Conservation (phyloP, 106 monocot genomes). For the Narthecium ossifragum region DNA sequence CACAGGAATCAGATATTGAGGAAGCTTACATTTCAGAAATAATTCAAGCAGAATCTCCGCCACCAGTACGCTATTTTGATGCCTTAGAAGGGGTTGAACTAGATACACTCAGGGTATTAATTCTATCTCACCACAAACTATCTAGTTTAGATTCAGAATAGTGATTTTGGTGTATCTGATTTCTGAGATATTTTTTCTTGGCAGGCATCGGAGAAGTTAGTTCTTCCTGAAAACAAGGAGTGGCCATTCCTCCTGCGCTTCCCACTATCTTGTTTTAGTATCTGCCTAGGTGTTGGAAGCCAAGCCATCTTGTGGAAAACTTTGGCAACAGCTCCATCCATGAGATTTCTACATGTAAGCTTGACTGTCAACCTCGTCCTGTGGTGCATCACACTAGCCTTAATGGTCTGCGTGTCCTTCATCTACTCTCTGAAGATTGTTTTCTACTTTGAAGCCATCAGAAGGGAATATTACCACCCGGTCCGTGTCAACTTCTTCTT, state of each 20-base stretch:
- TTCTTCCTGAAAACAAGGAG: constrained; percentile 6
- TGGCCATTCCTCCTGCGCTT: constrained; percentile 16
- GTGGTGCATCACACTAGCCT: constrained; percentile 13
- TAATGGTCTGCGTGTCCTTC: constrained; percentile 3
- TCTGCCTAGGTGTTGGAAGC: constrained; percentile 11
- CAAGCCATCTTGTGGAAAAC: constrained; percentile 19
- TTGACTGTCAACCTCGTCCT: constrained; percentile 14
- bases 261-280: constrained; percentile 6
- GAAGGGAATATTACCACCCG: constrained; percentile 21
- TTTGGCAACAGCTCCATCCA: constrained; percentile 1
- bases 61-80: no score
- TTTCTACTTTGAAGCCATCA: constrained; percentile 20
- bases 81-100: no score
- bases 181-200: no score
- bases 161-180: no score
- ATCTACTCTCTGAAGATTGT: constrained; percentile 17
- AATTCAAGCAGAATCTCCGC: no score
- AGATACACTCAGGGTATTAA: no score
- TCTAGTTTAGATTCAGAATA: no score
- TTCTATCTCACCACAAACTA: no score
- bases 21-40: no score
- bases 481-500: constrained; percentile 24
- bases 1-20: no score
- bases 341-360: constrained; percentile 14
- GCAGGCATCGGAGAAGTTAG: neutral